Conservation (phyloP, 768 basidiomycete genomes). For the Mycena polygramma region DNA sequence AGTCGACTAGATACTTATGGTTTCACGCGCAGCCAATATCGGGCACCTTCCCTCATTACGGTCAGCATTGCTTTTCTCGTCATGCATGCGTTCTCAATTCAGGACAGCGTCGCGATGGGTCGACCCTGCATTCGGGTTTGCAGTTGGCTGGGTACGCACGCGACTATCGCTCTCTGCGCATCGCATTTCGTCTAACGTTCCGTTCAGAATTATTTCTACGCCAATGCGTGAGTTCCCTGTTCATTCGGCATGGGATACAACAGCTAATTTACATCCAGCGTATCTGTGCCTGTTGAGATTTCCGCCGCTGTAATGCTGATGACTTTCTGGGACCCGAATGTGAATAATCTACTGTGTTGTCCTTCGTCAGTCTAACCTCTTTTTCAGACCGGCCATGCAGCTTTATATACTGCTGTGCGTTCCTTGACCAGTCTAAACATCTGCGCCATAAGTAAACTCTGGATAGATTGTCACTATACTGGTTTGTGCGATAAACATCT, state of each 20-base stretch:
- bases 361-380: background rate
- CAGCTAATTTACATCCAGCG: conserved; percentile 47
- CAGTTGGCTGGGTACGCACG: conserved; percentile 64
- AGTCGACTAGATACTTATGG: background rate
- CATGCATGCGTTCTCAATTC: background rate
- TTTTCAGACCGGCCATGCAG: conserved; percentile 60
- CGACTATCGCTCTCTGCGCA: background rate
- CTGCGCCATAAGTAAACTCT: background rate
- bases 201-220: conserved; percentile 57
- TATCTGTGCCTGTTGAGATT: conserved; percentile 80
- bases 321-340: conserved; percentile 78
- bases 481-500: conserved; percentile 74
- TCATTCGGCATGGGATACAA: background rate
- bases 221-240: conserved; percentile 50
- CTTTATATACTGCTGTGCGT: conserved; percentile 66
- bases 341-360: conserved; percentile 43
- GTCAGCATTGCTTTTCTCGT: conserved; percentile 45
- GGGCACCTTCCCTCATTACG: conserved; percentile 83
- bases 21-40: conserved; percentile 65
- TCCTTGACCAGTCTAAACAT: background rate
- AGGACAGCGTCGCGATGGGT: conserved; percentile 66
- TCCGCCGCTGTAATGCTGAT: conserved; percentile 79
- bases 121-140: conserved; percentile 70
- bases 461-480: conserved; percentile 62
- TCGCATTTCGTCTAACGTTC: background rate